Base-by-base conservation (phyloP, 345 rosid genomes). In the Abelmoschus esculentus region DNA sequence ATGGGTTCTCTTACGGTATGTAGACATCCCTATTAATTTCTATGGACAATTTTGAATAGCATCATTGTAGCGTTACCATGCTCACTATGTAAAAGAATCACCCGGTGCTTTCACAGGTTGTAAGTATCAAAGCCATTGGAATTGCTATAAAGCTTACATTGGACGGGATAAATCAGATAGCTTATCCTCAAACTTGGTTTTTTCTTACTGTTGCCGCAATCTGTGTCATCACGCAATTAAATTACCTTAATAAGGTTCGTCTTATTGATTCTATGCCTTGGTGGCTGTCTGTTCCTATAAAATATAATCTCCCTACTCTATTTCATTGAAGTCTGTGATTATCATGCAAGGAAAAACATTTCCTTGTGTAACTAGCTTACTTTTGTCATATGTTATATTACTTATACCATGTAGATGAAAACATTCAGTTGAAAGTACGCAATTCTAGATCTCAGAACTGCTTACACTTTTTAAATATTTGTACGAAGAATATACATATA, bases 111-210 rank as follows among this genome's bases (percentile, higher is more conserved):
- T 73, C 61, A 22, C 82, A 89, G 98, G 97, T 93, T 34, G 89
- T 89, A 72, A 93, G 97, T 88, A 86, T 93, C 75, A 93, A 93
- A 77, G 98, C 98, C 17, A 85, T 93, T 42, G 98, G 98, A 75
- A 93, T 90, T 67, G 98, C 98, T 0, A 84, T 90, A 67, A 93
- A 89, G 86, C 82, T 93, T 77, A 89, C 98, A 22, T 60, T 93
- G 67, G 97, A 89, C 60, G 98, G 98, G 52, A 77, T 80, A 60
- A 93, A 73, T 80, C 98, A 93, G 78, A 71, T 90, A 61, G 80
- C 86, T 76, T 93, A 83, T 79, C 92, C 89, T 17, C 88, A 91
- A 82, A 93, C 96, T 74, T 93, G 98, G 96, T 89, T 86, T 80
- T 93, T 93, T 75, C 66, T 84, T 63, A 86, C 91, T 66, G 97